Base-by-base conservation (phyloP, 2,329 filamentous ascomycete genomes). In the Botrytis paeoniae region DNA sequence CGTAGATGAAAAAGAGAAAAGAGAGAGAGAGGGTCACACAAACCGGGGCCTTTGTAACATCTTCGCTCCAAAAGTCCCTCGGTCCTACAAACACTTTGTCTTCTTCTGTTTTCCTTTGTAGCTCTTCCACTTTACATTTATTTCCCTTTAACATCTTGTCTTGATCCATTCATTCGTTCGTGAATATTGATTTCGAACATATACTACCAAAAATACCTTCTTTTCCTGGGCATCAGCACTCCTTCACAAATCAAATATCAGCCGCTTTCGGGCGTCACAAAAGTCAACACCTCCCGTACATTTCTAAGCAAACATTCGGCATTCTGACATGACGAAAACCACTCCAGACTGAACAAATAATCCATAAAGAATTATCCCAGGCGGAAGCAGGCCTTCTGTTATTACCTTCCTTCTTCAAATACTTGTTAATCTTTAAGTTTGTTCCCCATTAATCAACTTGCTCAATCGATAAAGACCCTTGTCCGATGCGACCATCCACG, bases 311-410 rank as follows among this genome's bases (percentile, higher is more conserved):
- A 9, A 69, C 20, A 10, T 41, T 63, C 18, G 25, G 20, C 16
- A 39, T 29, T 51, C 32, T 66, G 61, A 54, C 18, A 59, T 71
- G 61, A 66, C 45, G 51, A 59, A 66, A 16, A 8, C 45, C 48
- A 45, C 22, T n/a, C 32, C 35, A 45, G 61, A 71, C 16, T 45
- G 22, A 59, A 68, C 9, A 66, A 39, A 60, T 48, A 57, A 29
- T 57, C 35, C 35, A 41, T 66, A 41, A 71, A n/a, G 35, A 39
- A 35, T 25, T 29, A 57, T n/a, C 39, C 35, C 29, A 39, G 32
- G 64, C 71, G 68, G 71, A 73, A 73, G 71, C 71, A 41, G 71
- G 64, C 29, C 71, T 73, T 73, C 71, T 73, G 65, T 73, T 57
- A 25, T 32, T 48, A n/a, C 59, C 22, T 41, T 54, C 41, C 51